Base-by-base conservation (phyloP, 2,329 filamentous ascomycete species). In the Graphiopsis chlorocephala region DNA sequence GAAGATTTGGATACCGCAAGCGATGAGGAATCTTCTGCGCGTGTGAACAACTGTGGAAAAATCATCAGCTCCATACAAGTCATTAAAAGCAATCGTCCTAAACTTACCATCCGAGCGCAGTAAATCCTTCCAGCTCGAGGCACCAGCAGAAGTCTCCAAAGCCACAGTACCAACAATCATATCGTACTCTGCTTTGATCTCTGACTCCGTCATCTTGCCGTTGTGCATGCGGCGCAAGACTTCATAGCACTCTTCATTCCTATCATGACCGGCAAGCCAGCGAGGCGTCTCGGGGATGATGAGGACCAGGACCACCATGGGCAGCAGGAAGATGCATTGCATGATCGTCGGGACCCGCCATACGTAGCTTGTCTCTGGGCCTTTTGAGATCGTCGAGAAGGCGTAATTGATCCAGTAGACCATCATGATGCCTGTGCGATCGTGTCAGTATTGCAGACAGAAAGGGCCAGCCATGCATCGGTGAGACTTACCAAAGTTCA, bases 401-500 rank as follows among this genome's bases (percentile, higher is more conserved):
- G 71, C 80, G 52, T 81, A 81, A 58, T 82, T 78, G 64, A 82
- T 78, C 79, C 81, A 82, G 66, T 82, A 82, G 1, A 78, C 76
- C 29, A 82, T 68, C 58, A 79, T 76, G 58, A 81, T 80, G 1
- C 78, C 53, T 58, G 28, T 45, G n/a, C 5, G 20, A 23, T 12
- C 28, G 26, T 31, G 29, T 48, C 23, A 31, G 55, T 47, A 8
- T 25, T 58, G 25, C 25, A 11, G 8, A 14, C 17, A 4, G 48
- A 17, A n/a, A 52, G 25, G 11, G 48, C 25, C 6, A 4, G 25
- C 14, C 1, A 29, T 11, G 10, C 14, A 3, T 28, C 25, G 15
- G 8, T 7, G 38, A 57, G n/a, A 52, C 64, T 60, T 20, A 59
- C 67, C 81, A 17, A 82, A 78, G 66, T 82, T 83, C 20, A 83